Percentiles rank a stretch among this genome's conserved stretches.
Evolutionary conservation across 768 basidiomycete species (phyloP).

Genomic region (Naganishia friedmannii): DNA sequence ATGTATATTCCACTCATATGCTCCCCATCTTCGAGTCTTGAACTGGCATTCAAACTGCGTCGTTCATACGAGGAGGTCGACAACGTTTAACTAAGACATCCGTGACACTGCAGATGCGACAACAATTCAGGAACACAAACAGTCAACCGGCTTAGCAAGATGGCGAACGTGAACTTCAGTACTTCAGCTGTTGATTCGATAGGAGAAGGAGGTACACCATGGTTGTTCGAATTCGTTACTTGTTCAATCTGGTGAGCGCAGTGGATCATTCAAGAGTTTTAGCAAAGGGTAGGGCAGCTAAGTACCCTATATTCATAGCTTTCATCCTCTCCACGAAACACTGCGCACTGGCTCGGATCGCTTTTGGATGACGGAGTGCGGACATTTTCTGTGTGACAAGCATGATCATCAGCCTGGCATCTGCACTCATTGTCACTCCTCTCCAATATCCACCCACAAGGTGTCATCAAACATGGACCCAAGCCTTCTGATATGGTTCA

Average conservation of each 20-base stretch:
- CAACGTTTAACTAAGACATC: too few species aligned
- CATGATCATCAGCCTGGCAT: slow-evolving; percentile 27
- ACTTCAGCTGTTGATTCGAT: slow-evolving; percentile 11
- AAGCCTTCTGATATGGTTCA: slow-evolving; percentile 27
- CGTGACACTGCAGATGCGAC: too few species aligned
- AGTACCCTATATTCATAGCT: neutral
- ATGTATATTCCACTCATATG: too few species aligned
- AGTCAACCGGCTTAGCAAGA: neutral
- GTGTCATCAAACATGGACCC: slow-evolving; percentile 26
- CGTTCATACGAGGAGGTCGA: too few species aligned
- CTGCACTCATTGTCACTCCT: slow-evolving; percentile 22
- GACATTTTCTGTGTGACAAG: slow-evolving; percentile 32
- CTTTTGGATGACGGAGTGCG: slow-evolving; percentile 35
- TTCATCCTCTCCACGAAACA: slow-evolving; percentile 22
- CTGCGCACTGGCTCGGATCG: slow-evolving; percentile 19
- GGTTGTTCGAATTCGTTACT: slow-evolving; percentile 32
- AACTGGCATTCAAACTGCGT: too few species aligned
- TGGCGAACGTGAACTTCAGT: slow-evolving; percentile 12
- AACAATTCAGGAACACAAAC: neutral
- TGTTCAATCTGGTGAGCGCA: slow-evolving; percentile 29
- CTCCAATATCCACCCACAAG: slow-evolving; percentile 24
- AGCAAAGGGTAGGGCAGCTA: neutral
- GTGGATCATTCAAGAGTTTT: too few species aligned
- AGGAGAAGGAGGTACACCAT: slow-evolving; percentile 17
- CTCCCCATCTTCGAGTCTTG: too few species aligned